phyloP scores from a whole-genome alignment of 345 rosid genomes.

The Crucihimalaya himalaica region DNA sequence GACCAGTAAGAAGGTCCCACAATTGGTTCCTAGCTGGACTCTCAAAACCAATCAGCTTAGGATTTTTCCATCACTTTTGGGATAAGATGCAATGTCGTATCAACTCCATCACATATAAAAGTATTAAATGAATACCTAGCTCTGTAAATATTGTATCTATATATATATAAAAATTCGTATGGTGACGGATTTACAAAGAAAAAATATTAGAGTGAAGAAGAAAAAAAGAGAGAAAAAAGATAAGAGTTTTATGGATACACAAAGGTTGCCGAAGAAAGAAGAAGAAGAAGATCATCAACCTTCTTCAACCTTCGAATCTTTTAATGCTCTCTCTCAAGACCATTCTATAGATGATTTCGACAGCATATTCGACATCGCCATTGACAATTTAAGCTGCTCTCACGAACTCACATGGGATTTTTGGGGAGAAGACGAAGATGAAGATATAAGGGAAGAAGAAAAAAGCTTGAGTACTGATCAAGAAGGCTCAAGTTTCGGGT shows the following conservation, averaged over 20 bases:
- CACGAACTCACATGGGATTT: slow-evolving; percentile 35
- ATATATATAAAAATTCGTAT: slow-evolving; percentile 13
- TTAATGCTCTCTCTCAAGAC: background rate
- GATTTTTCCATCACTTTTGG: slow-evolving; percentile 33
- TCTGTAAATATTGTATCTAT: slow-evolving; percentile 9
- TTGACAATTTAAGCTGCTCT: slow-evolving; percentile 42
- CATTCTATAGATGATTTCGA: slow-evolving; percentile 15
- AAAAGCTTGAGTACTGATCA: slow-evolving; percentile 27
- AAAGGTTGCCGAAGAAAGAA: slow-evolving; percentile 37
- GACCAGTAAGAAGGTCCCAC: slow-evolving; percentile 37
- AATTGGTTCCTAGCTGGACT: slow-evolving; percentile 37
- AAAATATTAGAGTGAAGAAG: slow-evolving; percentile 1
- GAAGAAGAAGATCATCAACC: slow-evolving; percentile 37
- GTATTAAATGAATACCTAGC: background rate
- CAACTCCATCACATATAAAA: slow-evolving; percentile 12
- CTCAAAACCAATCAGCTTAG: slow-evolving; percentile 35
- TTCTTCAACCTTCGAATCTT: slow-evolving; percentile 23
- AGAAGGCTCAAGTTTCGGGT: slow-evolving; percentile 38
- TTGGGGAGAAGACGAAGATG: slow-evolving; percentile 35
- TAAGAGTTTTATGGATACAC: slow-evolving; percentile 38
- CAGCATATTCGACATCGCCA: slow-evolving; percentile 26
- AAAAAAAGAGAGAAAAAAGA: slow-evolving; percentile 36
- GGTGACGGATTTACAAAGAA: slow-evolving; percentile 20
- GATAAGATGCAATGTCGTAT: slow-evolving; percentile 42
- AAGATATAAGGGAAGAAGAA: slow-evolving; percentile 21